Evolutionary conservation across 352 stramenopile species (phyloP).

Genomic region (Phytopythium ostracodes): DNA sequence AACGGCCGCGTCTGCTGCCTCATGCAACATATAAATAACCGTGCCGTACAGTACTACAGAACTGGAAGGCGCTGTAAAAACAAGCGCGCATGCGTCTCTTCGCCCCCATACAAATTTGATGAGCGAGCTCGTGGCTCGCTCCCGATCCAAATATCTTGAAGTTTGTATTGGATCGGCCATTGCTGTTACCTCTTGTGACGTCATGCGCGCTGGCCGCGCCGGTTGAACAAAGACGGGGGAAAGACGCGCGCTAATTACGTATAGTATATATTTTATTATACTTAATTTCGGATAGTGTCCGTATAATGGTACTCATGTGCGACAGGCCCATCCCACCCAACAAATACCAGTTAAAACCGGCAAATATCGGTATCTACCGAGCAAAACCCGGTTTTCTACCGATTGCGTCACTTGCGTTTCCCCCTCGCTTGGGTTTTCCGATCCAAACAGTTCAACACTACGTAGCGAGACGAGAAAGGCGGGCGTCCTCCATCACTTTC

Average conservation of each 20-base stretch:
- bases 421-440: background rate
- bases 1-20: background rate
- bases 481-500: background rate
- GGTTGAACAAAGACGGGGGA: conserved; percentile 2
- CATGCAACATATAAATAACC: too few species aligned
- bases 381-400: background rate
- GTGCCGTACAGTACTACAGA: too few species aligned
- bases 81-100: background rate
- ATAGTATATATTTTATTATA: background rate
- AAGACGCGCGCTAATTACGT: background rate
- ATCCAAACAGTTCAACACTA: background rate
- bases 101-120: background rate
- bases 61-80: background rate
- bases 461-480: background rate
- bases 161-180: conserved; percentile 3
- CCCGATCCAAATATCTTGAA: background rate
- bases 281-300: background rate
- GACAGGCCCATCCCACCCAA: conserved; percentile 2
- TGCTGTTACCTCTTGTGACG: background rate
- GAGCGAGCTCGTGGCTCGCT: too few species aligned
- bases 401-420: background rate
- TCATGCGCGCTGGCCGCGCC: background rate
- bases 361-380: background rate
- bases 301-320: background rate
- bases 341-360: background rate